Conservation (phyloP, 805 yeast species). For the Pichia gijzeniarum region DNA sequence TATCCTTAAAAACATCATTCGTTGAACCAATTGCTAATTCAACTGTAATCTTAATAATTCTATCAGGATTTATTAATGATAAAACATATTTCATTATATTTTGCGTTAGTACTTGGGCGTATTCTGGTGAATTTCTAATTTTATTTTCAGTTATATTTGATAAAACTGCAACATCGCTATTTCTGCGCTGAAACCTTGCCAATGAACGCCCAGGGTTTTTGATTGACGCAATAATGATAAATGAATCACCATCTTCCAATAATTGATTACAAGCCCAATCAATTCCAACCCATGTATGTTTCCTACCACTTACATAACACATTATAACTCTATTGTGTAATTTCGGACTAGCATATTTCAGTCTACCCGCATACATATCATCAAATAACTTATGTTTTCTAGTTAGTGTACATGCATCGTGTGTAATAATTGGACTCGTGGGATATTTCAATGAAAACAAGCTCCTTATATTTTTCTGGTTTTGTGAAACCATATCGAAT, state of each 20-base stretch:
- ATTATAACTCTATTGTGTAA: slow-evolving; percentile 50
- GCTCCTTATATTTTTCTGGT: background rate
- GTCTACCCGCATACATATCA: slow-evolving; percentile 35
- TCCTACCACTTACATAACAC: slow-evolving; percentile 63
- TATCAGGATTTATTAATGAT: slow-evolving; percentile 39
- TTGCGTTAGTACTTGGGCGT: slow-evolving; percentile 37
- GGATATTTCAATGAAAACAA: slow-evolving; percentile 25
- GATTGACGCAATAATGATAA: slow-evolving; percentile 55
- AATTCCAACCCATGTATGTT: slow-evolving; percentile 76
- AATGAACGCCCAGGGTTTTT: slow-evolving; percentile 24
- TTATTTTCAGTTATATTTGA: slow-evolving; percentile 26
- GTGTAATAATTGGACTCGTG: slow-evolving; percentile 33
- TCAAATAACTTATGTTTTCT: slow-evolving; percentile 44
- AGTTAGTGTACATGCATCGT: slow-evolving; percentile 38
- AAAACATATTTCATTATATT: slow-evolving; percentile 49
- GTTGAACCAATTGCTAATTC: slow-evolving; percentile 58
- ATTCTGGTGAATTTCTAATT: slow-evolving; percentile 41
- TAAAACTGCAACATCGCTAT: slow-evolving; percentile 15
- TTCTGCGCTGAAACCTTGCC: slow-evolving; percentile 14
- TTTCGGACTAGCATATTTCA: slow-evolving; percentile 26
- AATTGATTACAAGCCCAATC: slow-evolving; percentile 59
- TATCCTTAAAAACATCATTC: slow-evolving; percentile 49
- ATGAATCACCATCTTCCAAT: slow-evolving; percentile 58
- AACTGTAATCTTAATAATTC: slow-evolving; percentile 46
- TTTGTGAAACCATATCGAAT: slow-evolving; percentile 6